Evolutionary conservation across 2,329 filamentous ascomycete species (phyloP).

Genomic region (Xylaria sp.): DNA sequence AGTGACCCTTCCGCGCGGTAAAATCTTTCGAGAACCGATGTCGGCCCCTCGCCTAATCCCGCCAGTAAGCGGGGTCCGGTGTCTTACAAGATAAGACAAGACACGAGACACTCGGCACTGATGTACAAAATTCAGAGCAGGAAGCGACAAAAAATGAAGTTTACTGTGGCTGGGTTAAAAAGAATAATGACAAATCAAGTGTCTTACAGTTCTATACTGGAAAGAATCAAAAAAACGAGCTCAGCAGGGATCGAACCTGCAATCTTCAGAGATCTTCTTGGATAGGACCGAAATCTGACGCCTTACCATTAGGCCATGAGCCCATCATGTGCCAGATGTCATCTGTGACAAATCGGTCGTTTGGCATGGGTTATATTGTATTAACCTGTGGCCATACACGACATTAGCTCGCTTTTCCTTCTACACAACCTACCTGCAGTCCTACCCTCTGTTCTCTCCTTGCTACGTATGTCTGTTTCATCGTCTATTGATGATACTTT

Average conservation of each 20-base stretch:
- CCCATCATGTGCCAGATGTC: constrained; percentile 5
- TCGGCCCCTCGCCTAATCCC: background rate
- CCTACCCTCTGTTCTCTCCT: too few species aligned
- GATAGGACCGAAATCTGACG: constrained; percentile 37
- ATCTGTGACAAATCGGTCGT: background rate
- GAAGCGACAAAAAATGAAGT: background rate
- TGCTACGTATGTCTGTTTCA: too few species aligned
- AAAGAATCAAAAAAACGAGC: constrained; percentile 27
- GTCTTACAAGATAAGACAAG: too few species aligned
- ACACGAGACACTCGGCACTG: too few species aligned
- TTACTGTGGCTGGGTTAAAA: background rate
- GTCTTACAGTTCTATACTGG: background rate
- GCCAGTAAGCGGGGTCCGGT: too few species aligned
- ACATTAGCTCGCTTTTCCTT: background rate
- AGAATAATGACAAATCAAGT: constrained; percentile 7
- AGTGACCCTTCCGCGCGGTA: background rate
- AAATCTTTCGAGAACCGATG: background rate
- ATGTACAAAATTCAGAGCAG: too few species aligned
- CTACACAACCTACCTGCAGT: too few species aligned
- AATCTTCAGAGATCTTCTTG: constrained; percentile 35
- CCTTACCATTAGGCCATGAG: constrained; percentile 39
- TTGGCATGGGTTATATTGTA: background rate
- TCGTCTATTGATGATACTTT: too few species aligned
- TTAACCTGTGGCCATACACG: background rate
- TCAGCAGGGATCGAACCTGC: constrained; percentile 39